A percentile compares a stretch with the other conserved stretches of the same genome.
Evolutionary conservation across 1,284 basidiomycete genomes (phyloP).

Genomic region (Salmacisia buchloeana): DNA sequence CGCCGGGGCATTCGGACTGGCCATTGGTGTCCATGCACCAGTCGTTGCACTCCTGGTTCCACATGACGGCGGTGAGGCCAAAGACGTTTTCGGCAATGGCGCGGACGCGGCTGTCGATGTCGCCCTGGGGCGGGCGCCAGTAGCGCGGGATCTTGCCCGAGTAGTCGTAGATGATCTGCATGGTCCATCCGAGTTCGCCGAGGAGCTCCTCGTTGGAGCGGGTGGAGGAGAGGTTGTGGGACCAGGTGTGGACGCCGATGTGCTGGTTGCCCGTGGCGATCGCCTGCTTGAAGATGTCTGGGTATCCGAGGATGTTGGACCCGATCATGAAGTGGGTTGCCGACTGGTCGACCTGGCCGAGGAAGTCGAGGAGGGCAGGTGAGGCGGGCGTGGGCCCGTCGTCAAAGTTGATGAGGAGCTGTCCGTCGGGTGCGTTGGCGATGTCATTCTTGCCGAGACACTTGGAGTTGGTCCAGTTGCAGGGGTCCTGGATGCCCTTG

Average conservation of each 20-base stretch:
- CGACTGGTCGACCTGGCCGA: slow-evolving; percentile 35
- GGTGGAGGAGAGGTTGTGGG: slow-evolving; percentile 61
- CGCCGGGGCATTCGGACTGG: slow-evolving; percentile 22
- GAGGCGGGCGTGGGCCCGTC: slow-evolving; percentile 16
- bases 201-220: slow-evolving; percentile 56
- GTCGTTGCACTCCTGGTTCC: slow-evolving; percentile 63
- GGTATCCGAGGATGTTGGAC: slow-evolving; percentile 11
- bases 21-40: slow-evolving; percentile 18
- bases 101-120: slow-evolving; percentile 55
- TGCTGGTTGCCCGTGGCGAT: slow-evolving; percentile 43
- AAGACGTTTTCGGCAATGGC: slow-evolving; percentile 59
- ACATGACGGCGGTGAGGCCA: slow-evolving; percentile 63
- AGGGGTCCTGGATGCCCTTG: slow-evolving; percentile 28
- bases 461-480: slow-evolving; percentile 47
- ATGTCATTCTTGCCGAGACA: slow-evolving; percentile 62
- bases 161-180: slow-evolving; percentile 23
- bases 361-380: slow-evolving; percentile 18
- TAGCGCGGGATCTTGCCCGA: slow-evolving; percentile 14
- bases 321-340: slow-evolving; percentile 23
- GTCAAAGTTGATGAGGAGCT: slow-evolving; percentile 47
- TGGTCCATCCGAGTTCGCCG: slow-evolving; percentile 20
- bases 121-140: slow-evolving; percentile 20
- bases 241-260: slow-evolving; percentile 55
- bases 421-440: slow-evolving; percentile 61
- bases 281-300: slow-evolving; percentile 7